Evolutionary conservation across 2,329 filamentous ascomycete species (phyloP).

Genomic region (Arthrobotrys conoides): DNA sequence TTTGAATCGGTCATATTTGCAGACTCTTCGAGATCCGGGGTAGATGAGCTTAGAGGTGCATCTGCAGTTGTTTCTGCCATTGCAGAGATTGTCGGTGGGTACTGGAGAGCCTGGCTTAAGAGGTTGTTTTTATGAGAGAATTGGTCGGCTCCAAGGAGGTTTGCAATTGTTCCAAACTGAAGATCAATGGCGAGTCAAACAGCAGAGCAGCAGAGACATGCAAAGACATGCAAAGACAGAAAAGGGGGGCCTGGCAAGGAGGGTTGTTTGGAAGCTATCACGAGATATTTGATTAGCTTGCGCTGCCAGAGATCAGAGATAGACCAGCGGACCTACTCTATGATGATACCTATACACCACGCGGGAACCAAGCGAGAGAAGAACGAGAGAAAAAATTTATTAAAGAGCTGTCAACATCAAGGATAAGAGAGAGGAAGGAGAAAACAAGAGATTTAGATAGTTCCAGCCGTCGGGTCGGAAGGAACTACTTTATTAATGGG

Average conservation of each 20-base stretch:
- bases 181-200: conserved; percentile 13
- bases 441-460: neutral
- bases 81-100: neutral
- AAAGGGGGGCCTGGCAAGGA: conserved; percentile 6
- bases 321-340: conserved; percentile 13
- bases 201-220: neutral
- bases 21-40: conserved; percentile 53
- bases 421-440: conserved; percentile 21
- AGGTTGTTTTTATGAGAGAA: neutral
- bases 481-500: conserved; percentile 25
- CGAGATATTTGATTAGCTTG: conserved; percentile 17
- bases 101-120: neutral
- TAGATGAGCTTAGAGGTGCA: conserved; percentile 51
- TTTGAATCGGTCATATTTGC: conserved; percentile 33
- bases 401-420: conserved; percentile 32
- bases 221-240: neutral
- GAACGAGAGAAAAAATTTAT: conserved; percentile 33
- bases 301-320: neutral
- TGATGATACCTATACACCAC: conserved; percentile 1
- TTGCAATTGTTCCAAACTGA: conserved; percentile 8
- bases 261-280: conserved; percentile 29
- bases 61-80: conserved; percentile 55
- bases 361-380: conserved; percentile 4
- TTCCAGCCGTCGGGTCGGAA: conserved; percentile 38
- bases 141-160: conserved; percentile 4